Conservation (phyloP, 2,329 filamentous ascomycete genomes). For the Fusarium sublunatum region DNA sequence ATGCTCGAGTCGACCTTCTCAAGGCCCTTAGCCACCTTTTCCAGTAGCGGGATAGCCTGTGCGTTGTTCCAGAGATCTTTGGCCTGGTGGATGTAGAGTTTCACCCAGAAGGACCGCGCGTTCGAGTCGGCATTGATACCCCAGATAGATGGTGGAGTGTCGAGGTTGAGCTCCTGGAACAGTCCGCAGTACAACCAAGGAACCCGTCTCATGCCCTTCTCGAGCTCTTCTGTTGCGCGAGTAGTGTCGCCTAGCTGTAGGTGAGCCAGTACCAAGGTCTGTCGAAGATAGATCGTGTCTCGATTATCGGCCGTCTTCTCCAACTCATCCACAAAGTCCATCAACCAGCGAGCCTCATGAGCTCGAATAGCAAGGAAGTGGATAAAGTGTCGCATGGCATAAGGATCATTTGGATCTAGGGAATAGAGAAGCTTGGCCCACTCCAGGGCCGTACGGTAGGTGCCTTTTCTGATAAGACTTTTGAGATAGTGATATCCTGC, state of each 20-base stretch:
- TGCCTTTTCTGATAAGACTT: conserved; percentile 89
- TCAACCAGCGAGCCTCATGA: conserved; percentile 78
- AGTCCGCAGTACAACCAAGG: conserved; percentile 88
- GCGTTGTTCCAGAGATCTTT: conserved; percentile 90
- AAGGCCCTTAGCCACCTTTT: conserved; percentile 72
- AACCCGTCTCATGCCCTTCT: conserved; percentile 74
- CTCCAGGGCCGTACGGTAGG: conserved; percentile 90
- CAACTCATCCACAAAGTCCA: conserved; percentile 71
- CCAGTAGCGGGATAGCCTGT: conserved; percentile 74
- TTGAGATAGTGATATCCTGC: conserved; percentile 89
- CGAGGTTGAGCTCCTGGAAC: conserved; percentile 82
- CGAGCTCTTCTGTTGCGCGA: conserved; percentile 73
- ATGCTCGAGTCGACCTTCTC: conserved; percentile 55
- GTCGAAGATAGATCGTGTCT: conserved; percentile 74
- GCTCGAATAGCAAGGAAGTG: conserved; percentile 88
- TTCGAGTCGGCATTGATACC: conserved; percentile 74
- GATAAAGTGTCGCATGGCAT: conserved; percentile 81
- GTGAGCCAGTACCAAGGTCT: conserved; percentile 81
- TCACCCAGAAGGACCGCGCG: conserved; percentile 73
- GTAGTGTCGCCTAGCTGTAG: conserved; percentile 74
- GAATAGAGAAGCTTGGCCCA: conserved; percentile 89
- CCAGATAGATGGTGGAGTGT: conserved; percentile 85
- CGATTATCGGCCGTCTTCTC: conserved; percentile 52
- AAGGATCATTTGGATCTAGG: conserved; percentile 82
- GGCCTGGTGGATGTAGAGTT: conserved; percentile 79